Percentiles rank a stretch among this genome's conserved stretches.
Conservation (phyloP, 768 basidiomycete genomes). For the Kwoniella botswanensis region DNA sequence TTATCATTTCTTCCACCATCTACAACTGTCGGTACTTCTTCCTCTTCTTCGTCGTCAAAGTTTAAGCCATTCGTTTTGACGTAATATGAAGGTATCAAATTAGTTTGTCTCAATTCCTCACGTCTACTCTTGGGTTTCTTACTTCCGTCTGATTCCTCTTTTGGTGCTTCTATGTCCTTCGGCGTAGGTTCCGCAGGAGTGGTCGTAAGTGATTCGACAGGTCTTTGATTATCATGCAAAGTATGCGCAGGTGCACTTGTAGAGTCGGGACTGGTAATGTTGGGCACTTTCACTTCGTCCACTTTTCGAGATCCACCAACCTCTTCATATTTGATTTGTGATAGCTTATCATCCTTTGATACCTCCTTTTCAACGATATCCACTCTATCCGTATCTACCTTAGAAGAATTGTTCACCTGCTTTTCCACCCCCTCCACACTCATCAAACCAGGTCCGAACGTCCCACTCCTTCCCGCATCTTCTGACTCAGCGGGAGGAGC, state of each 20-base stretch:
- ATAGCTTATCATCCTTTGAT: too few species aligned
- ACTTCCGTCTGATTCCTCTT: neutral
- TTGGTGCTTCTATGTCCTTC: too few species aligned
- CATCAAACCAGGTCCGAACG: neutral
- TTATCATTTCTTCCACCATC: too few species aligned
- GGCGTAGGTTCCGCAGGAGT: too few species aligned
- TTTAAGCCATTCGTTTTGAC: neutral
- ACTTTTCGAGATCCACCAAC: too few species aligned
- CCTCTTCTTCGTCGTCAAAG: neutral
- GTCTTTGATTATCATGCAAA: too few species aligned
- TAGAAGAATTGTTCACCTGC: neutral
- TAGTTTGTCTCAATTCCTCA: conserved; percentile 3
- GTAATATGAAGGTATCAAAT: conserved; percentile 10
- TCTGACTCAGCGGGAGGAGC: neutral
- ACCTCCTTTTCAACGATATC: neutral
- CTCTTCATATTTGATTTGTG: too few species aligned
- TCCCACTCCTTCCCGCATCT: conserved; percentile 8
- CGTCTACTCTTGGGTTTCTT: neutral
- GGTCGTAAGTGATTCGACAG: too few species aligned
- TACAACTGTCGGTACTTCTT: neutral
- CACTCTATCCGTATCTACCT: neutral
- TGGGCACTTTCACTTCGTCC: too few species aligned
- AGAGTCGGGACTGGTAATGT: too few species aligned
- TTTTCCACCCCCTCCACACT: neutral
- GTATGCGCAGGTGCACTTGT: too few species aligned